Percentiles rank a stretch among this genome's conserved stretches.
phyloP scores from a whole-genome alignment of 2,329 filamentous ascomycete genomes.

The Aquanectria penicillioides region DNA sequence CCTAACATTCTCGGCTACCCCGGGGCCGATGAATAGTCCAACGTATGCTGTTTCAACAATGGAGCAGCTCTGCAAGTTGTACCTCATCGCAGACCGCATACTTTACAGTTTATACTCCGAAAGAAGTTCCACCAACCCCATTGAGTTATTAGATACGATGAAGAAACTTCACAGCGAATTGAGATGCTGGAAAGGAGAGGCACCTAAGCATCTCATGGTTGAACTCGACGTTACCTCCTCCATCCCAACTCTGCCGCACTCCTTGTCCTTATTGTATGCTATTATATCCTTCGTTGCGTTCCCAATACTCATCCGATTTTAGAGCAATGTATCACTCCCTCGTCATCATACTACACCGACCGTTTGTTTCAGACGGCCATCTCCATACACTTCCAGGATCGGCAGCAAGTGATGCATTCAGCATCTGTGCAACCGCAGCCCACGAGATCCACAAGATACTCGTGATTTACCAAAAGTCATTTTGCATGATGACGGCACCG shows the following conservation, averaged over 20 bases:
- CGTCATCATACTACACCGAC: constrained; percentile 61
- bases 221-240: not conserved
- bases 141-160: constrained; percentile 45
- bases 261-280: not conserved
- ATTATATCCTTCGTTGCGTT: not conserved
- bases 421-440: constrained; percentile 55
- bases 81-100: constrained; percentile 56
- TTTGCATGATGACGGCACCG: constrained; percentile 55
- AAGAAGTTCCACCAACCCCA: constrained; percentile 41
- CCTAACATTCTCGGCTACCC: constrained; percentile 47
- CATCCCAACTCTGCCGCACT: constrained; percentile 41
- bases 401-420: constrained; percentile 52
- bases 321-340: constrained; percentile 57
- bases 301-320: not conserved
- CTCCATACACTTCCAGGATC: constrained; percentile 51
- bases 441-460: constrained; percentile 54
- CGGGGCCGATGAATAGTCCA: constrained; percentile 46
- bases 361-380: constrained; percentile 60
- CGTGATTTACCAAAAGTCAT: constrained; percentile 52
- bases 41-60: constrained; percentile 55
- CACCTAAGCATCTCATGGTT: constrained; percentile 51
- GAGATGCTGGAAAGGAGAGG: constrained; percentile 49
- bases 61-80: constrained; percentile 52
- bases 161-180: constrained; percentile 50
- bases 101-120: constrained; percentile 55